Evolutionary conservation across 768 basidiomycete species (phyloP).

Genomic region (Candolleomyces efflorescens): DNA sequence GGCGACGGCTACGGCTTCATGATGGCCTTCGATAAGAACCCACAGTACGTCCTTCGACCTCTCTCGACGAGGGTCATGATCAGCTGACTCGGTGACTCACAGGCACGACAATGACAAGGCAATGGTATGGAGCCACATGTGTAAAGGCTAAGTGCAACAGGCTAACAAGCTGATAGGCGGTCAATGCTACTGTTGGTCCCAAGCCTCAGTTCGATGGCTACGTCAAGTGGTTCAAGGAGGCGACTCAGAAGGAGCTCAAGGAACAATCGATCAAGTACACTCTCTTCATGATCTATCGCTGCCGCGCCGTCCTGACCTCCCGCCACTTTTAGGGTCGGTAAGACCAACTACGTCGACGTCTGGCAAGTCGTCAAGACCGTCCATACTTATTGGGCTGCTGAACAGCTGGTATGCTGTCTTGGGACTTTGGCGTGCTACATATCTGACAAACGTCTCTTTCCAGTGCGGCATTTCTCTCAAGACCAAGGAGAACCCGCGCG

Average conservation of each 20-base stretch:
- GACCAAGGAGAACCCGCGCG: constrained; percentile 38
- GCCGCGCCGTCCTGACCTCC: too few relatives aligned
- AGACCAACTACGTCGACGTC: constrained; percentile 6
- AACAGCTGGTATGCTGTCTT: constrained; percentile 5
- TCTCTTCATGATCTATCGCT: neutral
- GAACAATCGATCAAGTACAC: neutral
- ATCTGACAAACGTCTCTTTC: neutral
- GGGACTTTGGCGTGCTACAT: neutral
- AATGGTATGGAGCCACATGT: neutral
- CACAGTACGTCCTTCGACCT: neutral
- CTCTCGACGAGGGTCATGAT: neutral
- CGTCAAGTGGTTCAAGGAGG: neutral
- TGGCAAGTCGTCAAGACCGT: constrained; percentile 9
- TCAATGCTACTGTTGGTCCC: neutral
- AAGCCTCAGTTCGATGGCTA: neutral
- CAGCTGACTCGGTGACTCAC: neutral
- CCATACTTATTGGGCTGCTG: neutral
- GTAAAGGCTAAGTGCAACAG: too few relatives aligned
- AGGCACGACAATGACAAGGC: constrained; percentile 1
- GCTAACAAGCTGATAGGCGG: neutral
- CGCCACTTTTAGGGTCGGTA: neutral
- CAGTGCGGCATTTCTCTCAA: constrained; percentile 45
- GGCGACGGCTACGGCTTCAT: neutral
- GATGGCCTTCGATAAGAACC: neutral
- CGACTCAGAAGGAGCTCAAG: neutral